Evolutionary conservation across 805 yeast genomes (phyloP), one percentile per base, ranked within the genome.

Genomic region (Saccharomycopsis sp.): DNA sequence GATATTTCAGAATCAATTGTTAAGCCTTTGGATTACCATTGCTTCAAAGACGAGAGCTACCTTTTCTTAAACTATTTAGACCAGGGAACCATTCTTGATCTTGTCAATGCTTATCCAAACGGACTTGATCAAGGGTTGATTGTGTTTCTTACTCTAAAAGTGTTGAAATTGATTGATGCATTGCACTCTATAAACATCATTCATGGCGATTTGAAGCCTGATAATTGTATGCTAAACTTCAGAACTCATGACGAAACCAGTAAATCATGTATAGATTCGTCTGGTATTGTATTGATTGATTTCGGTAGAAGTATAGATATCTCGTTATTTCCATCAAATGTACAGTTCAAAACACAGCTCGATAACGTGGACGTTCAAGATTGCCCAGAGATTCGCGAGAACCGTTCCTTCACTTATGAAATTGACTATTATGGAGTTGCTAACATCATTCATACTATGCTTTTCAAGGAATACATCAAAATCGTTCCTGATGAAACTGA

Each of bases 141-240:
- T 2, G 78, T 87, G 58, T 86, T 81, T 65, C 72, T 89, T 44
- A 75, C 93, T 0, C 72, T 82, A 8, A 90, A 90, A 67, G 67
- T 92, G 9, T 65, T 91, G 52, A 76, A 80, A 49, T 75, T 81
- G 0, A 70, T 89, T 3, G 84, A 83, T 55, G 69, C 73, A 1
- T 69, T 92, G n/a, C 97, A 91, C 66, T 68, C 70, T 0, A 70
- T 78, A 15, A 85, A 85, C 0, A 82, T 91, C 0, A 75, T 91
- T 12, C 97, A 91, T 72, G 96, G 96, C 1, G 96, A 91, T 68
- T 70, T 91, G 56, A 88, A 87, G 67, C 86, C 96, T 0, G 96
- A 88, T 62, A 91, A 90, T 67, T 87, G 94, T 63, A 87, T 91
- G 96, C 67, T 89, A 0, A 71, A 87, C 47, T 75, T 87, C 47